Evolutionary conservation across 371 early-diverging fungal genomes (phyloP), one percentile per base, ranked within the genome.

Genomic region (Rhizopus delemar): DNA sequence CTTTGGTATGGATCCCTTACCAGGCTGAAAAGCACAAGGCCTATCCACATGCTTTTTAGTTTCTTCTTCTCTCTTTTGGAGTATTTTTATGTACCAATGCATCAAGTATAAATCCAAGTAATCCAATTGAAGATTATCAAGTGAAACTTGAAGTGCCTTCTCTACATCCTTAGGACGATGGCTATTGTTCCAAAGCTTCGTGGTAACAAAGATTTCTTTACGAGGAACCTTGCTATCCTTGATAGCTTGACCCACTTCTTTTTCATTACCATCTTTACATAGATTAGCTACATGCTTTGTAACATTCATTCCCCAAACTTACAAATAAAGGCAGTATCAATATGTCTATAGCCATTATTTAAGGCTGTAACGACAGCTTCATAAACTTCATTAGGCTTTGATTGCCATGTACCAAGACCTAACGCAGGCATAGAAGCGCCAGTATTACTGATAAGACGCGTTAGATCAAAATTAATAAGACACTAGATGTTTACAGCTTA

Each of bases 91-190:
- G 6, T 36, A 36, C 73, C 69, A 73, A 39, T 80, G 74, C 63
- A 98, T 89, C 46, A 80, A 68, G 60, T 86, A 91, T 57, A 92
- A 70, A 66, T 93, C 92, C 38, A 91, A 57, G 60, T 91, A 91
- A 16, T 84, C 80, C 13, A 82, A 62, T 31, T 73, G 74, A 45
- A 91, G 73, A 34, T 86, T 74, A 29, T 66, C 43, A 49, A 90
- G 71, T n/a, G 86, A 82, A 9, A 56, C 56, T 39, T 74, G 65
- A 41, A 80, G 57, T 4, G 70, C 84, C 51, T 75, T 60, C 12
- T 73, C 68, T 15, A 86, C 83, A 55, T 81, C 62, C 33, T 75
- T 71, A 35, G 82, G 81, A 31, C 66, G 60, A 54, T 85, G 86
- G 53, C 68, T 62, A 35, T 73, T 81, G 62, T 84, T 84, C 88